phyloP scores from a whole-genome alignment of 78 protist species.

The Dictyostelium intermedium region DNA sequence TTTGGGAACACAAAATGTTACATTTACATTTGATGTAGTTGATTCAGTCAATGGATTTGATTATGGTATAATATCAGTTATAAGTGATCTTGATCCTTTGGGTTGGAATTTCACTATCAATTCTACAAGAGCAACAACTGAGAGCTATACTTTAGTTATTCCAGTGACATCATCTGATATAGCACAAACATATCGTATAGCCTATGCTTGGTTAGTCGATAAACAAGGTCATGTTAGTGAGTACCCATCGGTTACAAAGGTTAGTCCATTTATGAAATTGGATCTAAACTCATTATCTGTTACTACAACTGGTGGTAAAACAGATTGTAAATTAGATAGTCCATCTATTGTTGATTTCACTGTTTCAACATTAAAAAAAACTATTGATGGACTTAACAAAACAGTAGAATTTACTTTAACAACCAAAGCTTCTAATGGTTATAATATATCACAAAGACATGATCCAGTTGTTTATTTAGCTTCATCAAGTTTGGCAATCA shows the following conservation, averaged over 20 bases:
- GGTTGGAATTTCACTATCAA: neutral
- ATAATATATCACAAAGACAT: neutral
- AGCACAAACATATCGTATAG: neutral
- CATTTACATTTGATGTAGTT: neutral
- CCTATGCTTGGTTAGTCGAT: neutral
- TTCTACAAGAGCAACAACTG: no score
- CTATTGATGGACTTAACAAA: neutral
- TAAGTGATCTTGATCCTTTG: neutral
- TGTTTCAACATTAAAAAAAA: neutral
- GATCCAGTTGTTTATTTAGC: neutral
- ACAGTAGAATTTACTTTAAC: neutral
- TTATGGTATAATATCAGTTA: neutral
- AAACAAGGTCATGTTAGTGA: neutral
- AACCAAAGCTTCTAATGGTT: neutral
- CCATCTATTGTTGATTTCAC: neutral
- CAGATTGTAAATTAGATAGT: neutral
- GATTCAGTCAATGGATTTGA: conserved; percentile 21
- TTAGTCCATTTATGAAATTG: neutral
- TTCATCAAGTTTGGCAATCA: neutral
- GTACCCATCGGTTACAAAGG: neutral
- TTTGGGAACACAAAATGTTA: neutral
- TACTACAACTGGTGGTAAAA: neutral
- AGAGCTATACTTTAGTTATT: neutral
- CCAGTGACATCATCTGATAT: neutral
- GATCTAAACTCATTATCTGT: neutral